Conservation (phyloP, 805 yeast genomes). For the Nakazawaea siamensis region DNA sequence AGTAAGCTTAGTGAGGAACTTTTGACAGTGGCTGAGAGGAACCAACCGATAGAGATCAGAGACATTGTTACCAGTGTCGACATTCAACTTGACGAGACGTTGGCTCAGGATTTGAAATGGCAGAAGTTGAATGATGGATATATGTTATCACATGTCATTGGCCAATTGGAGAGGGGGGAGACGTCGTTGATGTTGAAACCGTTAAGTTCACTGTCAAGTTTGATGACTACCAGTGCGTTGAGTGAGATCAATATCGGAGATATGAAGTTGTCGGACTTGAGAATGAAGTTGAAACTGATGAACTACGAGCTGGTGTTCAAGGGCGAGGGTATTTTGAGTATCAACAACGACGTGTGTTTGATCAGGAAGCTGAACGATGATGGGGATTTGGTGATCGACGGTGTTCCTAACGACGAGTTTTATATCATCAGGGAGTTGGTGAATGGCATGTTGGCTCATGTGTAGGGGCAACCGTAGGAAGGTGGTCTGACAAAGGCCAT, state of each 20-base stretch:
- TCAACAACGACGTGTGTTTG: conserved; percentile 60
- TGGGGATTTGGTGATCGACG: conserved; percentile 82
- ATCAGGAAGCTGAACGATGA: conserved; percentile 64
- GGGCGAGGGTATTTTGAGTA: conserved; percentile 88
- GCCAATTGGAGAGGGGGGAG: conserved; percentile 33
- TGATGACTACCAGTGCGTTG: conserved; percentile 4
- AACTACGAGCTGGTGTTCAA: conserved; percentile 79
- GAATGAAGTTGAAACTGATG: conserved; percentile 45
- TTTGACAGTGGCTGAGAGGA: conserved; percentile 22
- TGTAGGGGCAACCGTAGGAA: conserved; percentile 25
- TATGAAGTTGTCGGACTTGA: conserved; percentile 72
- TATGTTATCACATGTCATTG: conserved; percentile 74
- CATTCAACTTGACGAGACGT: conserved; percentile 56
- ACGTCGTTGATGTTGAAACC: conserved; percentile 5
- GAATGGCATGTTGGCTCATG: conserved; percentile 67
- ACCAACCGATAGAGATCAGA: conserved; percentile 38
- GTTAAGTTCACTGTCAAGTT: conserved; percentile 4
- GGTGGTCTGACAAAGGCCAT: too few relatives aligned
- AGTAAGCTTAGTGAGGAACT: conserved; percentile 10
- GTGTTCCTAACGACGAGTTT: conserved; percentile 65
- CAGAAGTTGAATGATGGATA: conserved; percentile 76
- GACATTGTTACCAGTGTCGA: conserved; percentile 48
- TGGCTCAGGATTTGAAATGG: conserved; percentile 67
- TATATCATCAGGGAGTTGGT: conserved; percentile 70
- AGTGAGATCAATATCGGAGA: conserved; percentile 77